Evolutionary conservation across 2,329 filamentous ascomycete genomes (phyloP), one percentile per base, ranked within the genome.

Genomic region (Emergomyces orientalis): DNA sequence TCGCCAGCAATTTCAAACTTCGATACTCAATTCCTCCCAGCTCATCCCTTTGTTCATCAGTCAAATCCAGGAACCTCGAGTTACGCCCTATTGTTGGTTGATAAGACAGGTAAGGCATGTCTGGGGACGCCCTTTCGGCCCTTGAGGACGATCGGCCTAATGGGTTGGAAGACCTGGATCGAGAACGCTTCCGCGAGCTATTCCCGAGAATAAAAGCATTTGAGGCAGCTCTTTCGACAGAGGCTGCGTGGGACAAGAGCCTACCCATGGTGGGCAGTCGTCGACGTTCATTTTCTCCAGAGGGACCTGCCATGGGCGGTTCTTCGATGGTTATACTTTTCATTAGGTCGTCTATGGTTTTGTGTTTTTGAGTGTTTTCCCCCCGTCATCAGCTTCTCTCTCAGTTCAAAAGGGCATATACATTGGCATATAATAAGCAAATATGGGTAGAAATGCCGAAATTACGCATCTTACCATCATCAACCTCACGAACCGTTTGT

Each of bases 11-110:
- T 65, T 79, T 81, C 47, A 83, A 69, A 37, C 76, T 79, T 0
- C 79, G 76, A 52, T 83, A 83, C 67, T 83, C 81, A 47, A 82
- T 78, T 0, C 81, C 81, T 0, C 81, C 81, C 0, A 83, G 71
- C 22, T 74, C 71, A 63, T 81, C 77, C 5, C 76, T 71, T 56
- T 79, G 78, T 25, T 75, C 66, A 0, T 71, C 69, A 0, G 75
- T 75, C 59, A 82, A 55, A 57, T 81, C 78, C 41, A 75, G 64
- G 39, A 82, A 82, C 34, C 75, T 69, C 0, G 78, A 80, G 63
- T 82, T 82, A 1, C 79, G 72, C 0, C 79, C 79, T 6, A 82
- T 65, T 0, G 77, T 79, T 2, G 75, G 76, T 47, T 77, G 73
- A 25, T 74, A 72, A 2, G 78, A 81, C 0, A 81, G 70, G 30